A percentile compares a stretch with the other conserved stretches of the same genome.
These are phyloP conservation scores for Fusarium cicatricum DNA, from an alignment of 2,329 filamentous ascomycete genomes.

Conservation along the genomic window DNA sequence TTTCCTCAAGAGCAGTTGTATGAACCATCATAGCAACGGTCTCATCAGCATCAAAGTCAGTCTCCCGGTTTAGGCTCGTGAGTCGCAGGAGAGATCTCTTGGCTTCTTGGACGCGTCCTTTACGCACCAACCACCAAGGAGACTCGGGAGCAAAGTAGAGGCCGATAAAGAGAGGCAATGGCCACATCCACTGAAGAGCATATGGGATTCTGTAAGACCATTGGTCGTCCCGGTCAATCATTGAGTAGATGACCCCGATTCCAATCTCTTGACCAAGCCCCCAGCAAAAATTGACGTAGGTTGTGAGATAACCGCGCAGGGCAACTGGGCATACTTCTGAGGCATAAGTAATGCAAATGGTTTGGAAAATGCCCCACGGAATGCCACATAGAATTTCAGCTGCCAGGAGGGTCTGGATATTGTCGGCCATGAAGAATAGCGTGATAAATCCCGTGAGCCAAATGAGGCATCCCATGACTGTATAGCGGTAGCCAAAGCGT, in stretches of 20 bases:
- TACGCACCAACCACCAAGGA: conserved; percentile 78
- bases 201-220: conserved; percentile 77
- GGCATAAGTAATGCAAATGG: conserved; percentile 35
- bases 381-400: conserved; percentile 36
- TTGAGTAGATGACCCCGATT: conserved; percentile 75
- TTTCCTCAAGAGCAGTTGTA: conserved; percentile 81
- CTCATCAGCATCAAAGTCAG: conserved; percentile 81
- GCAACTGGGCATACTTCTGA: conserved; percentile 77
- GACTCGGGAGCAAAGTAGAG: conserved; percentile 75
- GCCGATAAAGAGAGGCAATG: conserved; percentile 70
- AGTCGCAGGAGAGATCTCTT: conserved; percentile 72
- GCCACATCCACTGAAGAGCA: conserved; percentile 82
- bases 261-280: conserved; percentile 78
- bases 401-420: conserved; percentile 33
- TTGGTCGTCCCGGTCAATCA: conserved; percentile 70
- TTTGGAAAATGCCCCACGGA: conserved; percentile 38
- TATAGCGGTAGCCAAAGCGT: conserved; percentile 31
- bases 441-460: conserved; percentile 32
- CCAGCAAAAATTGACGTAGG: conserved; percentile 82
- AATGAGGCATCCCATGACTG: conserved; percentile 34
- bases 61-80: conserved; percentile 69
- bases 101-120: conserved; percentile 69
- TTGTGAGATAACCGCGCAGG: conserved; percentile 75
- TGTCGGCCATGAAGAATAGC: conserved; percentile 35
- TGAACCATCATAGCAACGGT: conserved; percentile 93